Conservation (phyloP, 2,329 filamentous ascomycete species). For the Aspergillus novoparasiticus region DNA sequence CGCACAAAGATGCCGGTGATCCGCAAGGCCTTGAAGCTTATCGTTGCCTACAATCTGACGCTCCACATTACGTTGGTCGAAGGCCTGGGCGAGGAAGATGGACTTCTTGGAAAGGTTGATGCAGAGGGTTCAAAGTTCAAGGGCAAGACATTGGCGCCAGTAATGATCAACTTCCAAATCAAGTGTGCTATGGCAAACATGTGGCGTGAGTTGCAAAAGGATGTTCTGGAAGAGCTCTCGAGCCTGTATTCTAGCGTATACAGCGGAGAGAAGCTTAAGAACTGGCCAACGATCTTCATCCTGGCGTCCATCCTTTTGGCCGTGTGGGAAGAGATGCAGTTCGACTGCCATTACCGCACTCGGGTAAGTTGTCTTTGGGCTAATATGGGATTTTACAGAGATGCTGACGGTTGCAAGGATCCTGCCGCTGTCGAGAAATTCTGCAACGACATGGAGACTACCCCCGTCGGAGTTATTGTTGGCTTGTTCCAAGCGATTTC, state of each 20-base stretch:
- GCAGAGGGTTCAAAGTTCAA: slow-evolving; percentile 84
- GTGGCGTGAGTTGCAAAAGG: slow-evolving; percentile 97
- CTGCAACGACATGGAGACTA: slow-evolving; percentile 95
- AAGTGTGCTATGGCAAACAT: slow-evolving; percentile 96
- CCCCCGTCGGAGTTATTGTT: slow-evolving; percentile 92
- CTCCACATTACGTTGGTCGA: slow-evolving; percentile 94
- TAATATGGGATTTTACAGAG: not conserved
- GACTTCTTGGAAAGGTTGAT: slow-evolving; percentile 78
- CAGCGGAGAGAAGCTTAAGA: slow-evolving; percentile 94
- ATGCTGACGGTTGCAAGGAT: slow-evolving; percentile 52
- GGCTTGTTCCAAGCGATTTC: slow-evolving; percentile 97
- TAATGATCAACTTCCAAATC: slow-evolving; percentile 99
- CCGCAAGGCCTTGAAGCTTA: slow-evolving; percentile 91
- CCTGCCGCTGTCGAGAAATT: slow-evolving; percentile 86
- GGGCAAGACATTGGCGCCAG: slow-evolving; percentile 87
- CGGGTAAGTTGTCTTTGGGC: slow-evolving; percentile 48
- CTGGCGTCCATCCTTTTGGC: slow-evolving; percentile 88
- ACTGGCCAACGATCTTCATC: slow-evolving; percentile 99
- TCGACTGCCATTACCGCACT: slow-evolving; percentile 94
- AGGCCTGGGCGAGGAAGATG: slow-evolving; percentile 78
- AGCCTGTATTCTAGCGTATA: slow-evolving; percentile 95
- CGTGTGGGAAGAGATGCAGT: slow-evolving; percentile 99
- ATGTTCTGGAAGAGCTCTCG: slow-evolving; percentile 92
- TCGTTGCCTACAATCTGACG: slow-evolving; percentile 93
- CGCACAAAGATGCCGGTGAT: slow-evolving; percentile 87